Evolutionary conservation across 192 early-diverging fungal species (phyloP).

Genomic region (Podochytrium sp.): DNA sequence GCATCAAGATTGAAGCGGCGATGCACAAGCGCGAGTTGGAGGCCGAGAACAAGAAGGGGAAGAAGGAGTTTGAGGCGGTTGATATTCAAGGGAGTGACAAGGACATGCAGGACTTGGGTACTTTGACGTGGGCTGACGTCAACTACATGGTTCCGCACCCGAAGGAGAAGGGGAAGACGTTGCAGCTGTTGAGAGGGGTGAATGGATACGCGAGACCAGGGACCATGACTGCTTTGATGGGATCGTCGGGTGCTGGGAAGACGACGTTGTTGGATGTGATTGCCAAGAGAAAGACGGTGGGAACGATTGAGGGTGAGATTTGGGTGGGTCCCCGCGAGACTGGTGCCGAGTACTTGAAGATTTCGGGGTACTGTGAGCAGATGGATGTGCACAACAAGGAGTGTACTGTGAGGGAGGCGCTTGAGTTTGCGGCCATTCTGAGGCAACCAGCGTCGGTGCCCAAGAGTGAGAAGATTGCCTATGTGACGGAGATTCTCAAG

Average conservation of each 20-base stretch:
- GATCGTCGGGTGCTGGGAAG: conserved; percentile 49
- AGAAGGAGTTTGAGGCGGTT: neutral
- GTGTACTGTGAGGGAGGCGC: conserved; percentile 75
- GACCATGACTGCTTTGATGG: conserved; percentile 78
- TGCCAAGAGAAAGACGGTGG: conserved; percentile 62
- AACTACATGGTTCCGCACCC: conserved; percentile 68
- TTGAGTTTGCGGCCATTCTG: conserved; percentile 63
- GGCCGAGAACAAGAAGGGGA: neutral
- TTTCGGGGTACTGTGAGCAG: conserved; percentile 78
- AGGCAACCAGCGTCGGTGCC: conserved; percentile 60
- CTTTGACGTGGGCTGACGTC: conserved; percentile 67
- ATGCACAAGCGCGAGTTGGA: neutral
- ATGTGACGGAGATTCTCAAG: conserved; percentile 77
- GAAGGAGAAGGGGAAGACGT: conserved; percentile 55
- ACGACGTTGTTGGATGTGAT: conserved; percentile 53
- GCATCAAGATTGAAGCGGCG: no score
- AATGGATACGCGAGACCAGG: conserved; percentile 77
- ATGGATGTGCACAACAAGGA: conserved; percentile 79
- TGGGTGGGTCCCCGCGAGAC: conserved; percentile 50
- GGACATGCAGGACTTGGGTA: conserved; percentile 1
- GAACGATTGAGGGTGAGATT: conserved; percentile 53
- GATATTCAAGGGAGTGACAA: neutral
- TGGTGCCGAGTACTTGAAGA: conserved; percentile 33
- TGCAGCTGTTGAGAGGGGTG: conserved; percentile 71
- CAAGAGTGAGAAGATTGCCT: conserved; percentile 68